A percentile compares a stretch with the other conserved stretches of the same genome.
phyloP scores from a whole-genome alignment of 2,329 filamentous ascomycete genomes.

The Alternaria sp. region DNA sequence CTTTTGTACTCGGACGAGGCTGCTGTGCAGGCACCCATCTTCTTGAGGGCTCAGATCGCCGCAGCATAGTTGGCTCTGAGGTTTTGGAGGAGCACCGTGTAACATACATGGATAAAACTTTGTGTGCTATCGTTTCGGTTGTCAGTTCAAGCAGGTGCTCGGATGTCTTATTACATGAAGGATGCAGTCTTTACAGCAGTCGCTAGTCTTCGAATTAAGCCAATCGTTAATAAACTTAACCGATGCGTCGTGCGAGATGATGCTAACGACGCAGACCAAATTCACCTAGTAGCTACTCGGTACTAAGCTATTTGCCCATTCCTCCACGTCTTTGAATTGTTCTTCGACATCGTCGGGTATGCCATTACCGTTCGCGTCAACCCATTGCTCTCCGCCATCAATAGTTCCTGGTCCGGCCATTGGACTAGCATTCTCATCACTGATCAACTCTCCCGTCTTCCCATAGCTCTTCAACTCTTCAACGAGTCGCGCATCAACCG shows the following conservation, averaged over 20 bases:
- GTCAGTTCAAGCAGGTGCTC: background rate
- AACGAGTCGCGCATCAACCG: slow-evolving; percentile 56
- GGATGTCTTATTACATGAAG: background rate
- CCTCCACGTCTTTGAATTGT: slow-evolving; percentile 58
- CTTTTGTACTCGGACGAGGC: slow-evolving; percentile 39
- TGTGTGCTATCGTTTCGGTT: background rate
- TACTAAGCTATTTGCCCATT: slow-evolving; percentile 62
- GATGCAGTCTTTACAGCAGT: background rate
- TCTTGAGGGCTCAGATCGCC: slow-evolving; percentile 21
- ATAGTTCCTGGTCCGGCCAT: slow-evolving; percentile 55
- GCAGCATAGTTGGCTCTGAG: background rate
- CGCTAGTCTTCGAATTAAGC: background rate
- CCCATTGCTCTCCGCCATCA: slow-evolving; percentile 50
- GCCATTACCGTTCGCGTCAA: slow-evolving; percentile 60
- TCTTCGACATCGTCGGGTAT: slow-evolving; percentile 61
- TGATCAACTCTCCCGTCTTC: slow-evolving; percentile 57
- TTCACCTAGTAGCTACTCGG: slow-evolving; percentile 29
- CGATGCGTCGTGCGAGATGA: background rate
- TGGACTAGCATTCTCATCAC: slow-evolving; percentile 54
- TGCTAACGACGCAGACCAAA: background rate
- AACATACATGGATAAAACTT: background rate
- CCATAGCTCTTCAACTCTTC: slow-evolving; percentile 58
- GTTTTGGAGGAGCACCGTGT: background rate
- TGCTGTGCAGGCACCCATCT: slow-evolving; percentile 30
- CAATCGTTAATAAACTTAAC: background rate